phyloP scores from a whole-genome alignment of 306 rosid genomes.

The Neltuma alba region DNA sequence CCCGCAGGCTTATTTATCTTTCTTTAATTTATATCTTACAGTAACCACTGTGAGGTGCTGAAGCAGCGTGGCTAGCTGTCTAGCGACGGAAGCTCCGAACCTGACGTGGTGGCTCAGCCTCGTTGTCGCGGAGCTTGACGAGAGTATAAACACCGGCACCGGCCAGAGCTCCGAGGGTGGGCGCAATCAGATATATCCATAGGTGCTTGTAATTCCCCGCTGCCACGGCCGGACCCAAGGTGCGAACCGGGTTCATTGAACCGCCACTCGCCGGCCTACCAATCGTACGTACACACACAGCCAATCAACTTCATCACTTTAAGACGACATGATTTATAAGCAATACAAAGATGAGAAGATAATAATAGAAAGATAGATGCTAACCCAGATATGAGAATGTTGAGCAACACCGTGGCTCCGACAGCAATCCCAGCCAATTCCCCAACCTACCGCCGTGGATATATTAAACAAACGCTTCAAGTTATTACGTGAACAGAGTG shows the following conservation, averaged over 20 bases:
- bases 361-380: slow-evolving; percentile 3
- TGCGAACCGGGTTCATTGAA: slow-evolving; percentile 98
- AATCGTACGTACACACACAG: background rate
- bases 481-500: no score
- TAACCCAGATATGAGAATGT: slow-evolving; percentile 86
- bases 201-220: slow-evolving; percentile 71
- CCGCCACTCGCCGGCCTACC: slow-evolving; percentile 82
- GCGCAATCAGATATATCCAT: slow-evolving; percentile 88
- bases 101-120: slow-evolving; percentile 46
- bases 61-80: slow-evolving; percentile 25
- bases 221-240: slow-evolving; percentile 91
- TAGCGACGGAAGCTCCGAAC: slow-evolving; percentile 75
- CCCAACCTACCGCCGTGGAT: no score
- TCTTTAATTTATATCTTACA: background rate
- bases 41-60: background rate
- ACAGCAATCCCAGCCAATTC: slow-evolving; percentile 94
- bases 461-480: no score
- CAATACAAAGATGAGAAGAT: background rate
- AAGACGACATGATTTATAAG: no score
- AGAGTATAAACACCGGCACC: slow-evolving; percentile 77
- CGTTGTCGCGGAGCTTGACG: slow-evolving; percentile 64
- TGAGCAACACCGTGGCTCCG: slow-evolving; percentile 88
- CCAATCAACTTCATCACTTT: background rate
- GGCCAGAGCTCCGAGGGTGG: slow-evolving; percentile 77
- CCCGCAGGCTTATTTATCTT: background rate